phyloP scores from a whole-genome alignment of 805 yeast species.

The Teunomyces gatunensis region DNA sequence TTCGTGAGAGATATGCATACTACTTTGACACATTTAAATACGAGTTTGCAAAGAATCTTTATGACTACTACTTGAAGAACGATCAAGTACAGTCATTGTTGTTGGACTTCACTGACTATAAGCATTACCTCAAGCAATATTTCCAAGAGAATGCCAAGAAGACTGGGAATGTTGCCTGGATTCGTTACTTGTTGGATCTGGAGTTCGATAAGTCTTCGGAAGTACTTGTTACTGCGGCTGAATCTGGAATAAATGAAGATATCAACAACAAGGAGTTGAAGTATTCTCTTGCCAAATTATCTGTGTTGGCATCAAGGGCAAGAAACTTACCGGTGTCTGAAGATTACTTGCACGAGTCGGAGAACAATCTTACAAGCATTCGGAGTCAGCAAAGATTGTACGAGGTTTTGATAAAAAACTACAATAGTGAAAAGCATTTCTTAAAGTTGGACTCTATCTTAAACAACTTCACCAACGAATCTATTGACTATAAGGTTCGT shows the following conservation, averaged over 20 bases:
- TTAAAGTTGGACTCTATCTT: constrained; percentile 26
- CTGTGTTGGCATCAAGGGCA: constrained; percentile 47
- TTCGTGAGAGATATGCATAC: constrained; percentile 34
- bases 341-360: constrained; percentile 41
- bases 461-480: constrained; percentile 14
- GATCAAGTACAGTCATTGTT: constrained; percentile 55
- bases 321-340: background rate
- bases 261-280: constrained; percentile 51
- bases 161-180: constrained; percentile 67
- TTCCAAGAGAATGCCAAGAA: constrained; percentile 41
- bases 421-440: constrained; percentile 24
- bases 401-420: constrained; percentile 16
- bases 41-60: constrained; percentile 64
- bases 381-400: constrained; percentile 47
- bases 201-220: constrained; percentile 51
- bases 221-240: constrained; percentile 43
- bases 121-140: constrained; percentile 49
- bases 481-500: constrained; percentile 9
- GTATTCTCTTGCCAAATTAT: constrained; percentile 69
- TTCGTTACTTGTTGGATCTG: constrained; percentile 54
- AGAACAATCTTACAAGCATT: constrained; percentile 46
- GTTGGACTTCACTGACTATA: constrained; percentile 53
- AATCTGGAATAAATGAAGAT: constrained; percentile 35
- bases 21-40: constrained; percentile 65
- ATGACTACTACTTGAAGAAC: constrained; percentile 52